Evolutionary conservation across 2,329 filamentous ascomycete species (phyloP).

Genomic region (Aureobasidium sp.): DNA sequence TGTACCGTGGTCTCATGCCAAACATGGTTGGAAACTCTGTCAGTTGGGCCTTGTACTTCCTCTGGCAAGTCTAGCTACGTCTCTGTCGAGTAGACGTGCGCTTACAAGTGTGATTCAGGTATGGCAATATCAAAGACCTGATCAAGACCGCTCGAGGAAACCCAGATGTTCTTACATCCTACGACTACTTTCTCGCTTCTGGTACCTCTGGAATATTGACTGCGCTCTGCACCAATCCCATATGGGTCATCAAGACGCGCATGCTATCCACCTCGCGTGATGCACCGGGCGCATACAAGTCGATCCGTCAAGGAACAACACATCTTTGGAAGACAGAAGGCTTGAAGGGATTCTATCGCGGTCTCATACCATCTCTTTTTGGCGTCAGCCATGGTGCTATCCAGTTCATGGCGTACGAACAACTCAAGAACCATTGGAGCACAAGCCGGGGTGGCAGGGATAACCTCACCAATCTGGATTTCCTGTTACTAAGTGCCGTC

Average conservation of each 20-base stretch:
- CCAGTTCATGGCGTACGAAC: constrained; percentile 93
- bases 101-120: constrained; percentile 28
- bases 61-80: constrained; percentile 40
- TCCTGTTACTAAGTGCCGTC: constrained; percentile 68
- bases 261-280: constrained; percentile 82
- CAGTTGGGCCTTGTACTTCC: constrained; percentile 90
- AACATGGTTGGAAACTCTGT: constrained; percentile 87
- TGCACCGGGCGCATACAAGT: constrained; percentile 70
- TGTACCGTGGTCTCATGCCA: constrained; percentile 84
- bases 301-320: constrained; percentile 62
- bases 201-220: constrained; percentile 64
- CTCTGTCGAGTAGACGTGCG: too few species aligned
- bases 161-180: constrained; percentile 44
- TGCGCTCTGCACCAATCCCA: constrained; percentile 79
- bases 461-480: constrained; percentile 63
- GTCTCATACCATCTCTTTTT: constrained; percentile 72
- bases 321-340: constrained; percentile 68
- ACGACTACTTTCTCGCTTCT: constrained; percentile 76
- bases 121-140: constrained; percentile 52
- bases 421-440: constrained; percentile 56
- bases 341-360: constrained; percentile 74
- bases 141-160: constrained; percentile 37
- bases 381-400: constrained; percentile 89
- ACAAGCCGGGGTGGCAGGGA: constrained; percentile 29
- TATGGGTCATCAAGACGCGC: constrained; percentile 97